Percentiles rank a stretch among this genome's conserved stretches.
phyloP scores from a whole-genome alignment of 164 flowering plant species.

The Vitis vinifera region DNA sequence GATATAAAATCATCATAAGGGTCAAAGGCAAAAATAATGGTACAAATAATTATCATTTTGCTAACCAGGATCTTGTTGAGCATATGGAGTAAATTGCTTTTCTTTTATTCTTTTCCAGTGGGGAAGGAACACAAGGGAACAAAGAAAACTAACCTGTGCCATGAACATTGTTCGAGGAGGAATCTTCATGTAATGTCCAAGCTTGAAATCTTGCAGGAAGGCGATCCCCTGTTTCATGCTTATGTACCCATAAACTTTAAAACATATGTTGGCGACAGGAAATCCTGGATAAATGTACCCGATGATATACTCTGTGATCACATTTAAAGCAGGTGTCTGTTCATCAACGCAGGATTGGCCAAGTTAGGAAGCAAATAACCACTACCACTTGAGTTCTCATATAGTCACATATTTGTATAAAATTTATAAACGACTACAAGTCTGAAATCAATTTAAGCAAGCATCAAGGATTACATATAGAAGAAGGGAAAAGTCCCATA shows the following conservation, averaged over 20 bases:
- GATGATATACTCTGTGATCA: slow-evolving; percentile 75
- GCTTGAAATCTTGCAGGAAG: slow-evolving; percentile 86
- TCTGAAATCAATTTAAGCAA: too few relatives aligned
- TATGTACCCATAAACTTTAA: slow-evolving; percentile 86
- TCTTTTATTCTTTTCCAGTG: background rate
- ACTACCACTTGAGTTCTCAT: too few relatives aligned
- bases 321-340: slow-evolving; percentile 71
- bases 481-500: too few relatives aligned
- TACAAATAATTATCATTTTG: background rate
- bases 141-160: slow-evolving; percentile 56
- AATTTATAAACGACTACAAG: too few relatives aligned
- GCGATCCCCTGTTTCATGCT: slow-evolving; percentile 81
- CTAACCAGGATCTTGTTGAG: background rate
- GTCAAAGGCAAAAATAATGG: too few relatives aligned
- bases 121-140: too few relatives aligned
- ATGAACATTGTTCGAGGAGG: slow-evolving; percentile 92
- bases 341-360: too few relatives aligned
- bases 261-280: slow-evolving; percentile 91
- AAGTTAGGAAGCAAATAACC: too few relatives aligned
- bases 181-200: slow-evolving; percentile 97
- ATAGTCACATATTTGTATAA: too few relatives aligned
- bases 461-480: too few relatives aligned
- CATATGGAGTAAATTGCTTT: background rate
- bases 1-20: background rate
- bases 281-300: slow-evolving; percentile 82